These are phyloP conservation scores for Solanum raphanifolium DNA, from an alignment of 257 asterid species.

Conservation along the genomic window DNA sequence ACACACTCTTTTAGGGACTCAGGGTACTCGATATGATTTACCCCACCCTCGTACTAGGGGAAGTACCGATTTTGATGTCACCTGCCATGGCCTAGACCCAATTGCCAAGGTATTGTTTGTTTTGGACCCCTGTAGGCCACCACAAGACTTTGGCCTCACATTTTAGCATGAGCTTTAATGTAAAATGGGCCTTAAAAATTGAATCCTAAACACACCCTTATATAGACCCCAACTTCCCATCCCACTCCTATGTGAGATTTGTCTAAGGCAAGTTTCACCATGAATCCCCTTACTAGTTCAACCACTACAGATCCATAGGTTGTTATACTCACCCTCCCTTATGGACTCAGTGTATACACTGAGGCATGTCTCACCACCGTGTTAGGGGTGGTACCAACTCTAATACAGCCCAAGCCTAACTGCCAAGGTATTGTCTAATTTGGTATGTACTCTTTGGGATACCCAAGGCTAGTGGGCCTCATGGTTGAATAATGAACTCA, in stretches of 20 bases:
- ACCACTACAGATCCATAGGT: background rate
- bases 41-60: background rate
- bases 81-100: background rate
- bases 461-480: background rate
- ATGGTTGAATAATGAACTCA: background rate
- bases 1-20: background rate
- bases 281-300: background rate
- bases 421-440: background rate
- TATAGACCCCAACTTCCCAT: background rate
- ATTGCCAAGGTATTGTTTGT: background rate
- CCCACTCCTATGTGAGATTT: background rate
- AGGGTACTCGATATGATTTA: background rate
- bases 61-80: background rate
- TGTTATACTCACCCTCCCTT: background rate
- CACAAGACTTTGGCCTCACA: background rate
- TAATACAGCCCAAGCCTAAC: background rate
- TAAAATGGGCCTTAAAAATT: background rate
- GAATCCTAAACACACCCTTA: background rate
- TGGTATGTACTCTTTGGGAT: background rate
- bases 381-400: background rate
- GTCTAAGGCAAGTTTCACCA: background rate
- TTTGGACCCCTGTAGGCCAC: background rate
- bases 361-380: background rate
- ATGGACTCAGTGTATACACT: background rate
- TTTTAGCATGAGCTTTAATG: background rate